Conservation (phyloP, 768 basidiomycete species). For the Lactifluus hygrophoroides region DNA sequence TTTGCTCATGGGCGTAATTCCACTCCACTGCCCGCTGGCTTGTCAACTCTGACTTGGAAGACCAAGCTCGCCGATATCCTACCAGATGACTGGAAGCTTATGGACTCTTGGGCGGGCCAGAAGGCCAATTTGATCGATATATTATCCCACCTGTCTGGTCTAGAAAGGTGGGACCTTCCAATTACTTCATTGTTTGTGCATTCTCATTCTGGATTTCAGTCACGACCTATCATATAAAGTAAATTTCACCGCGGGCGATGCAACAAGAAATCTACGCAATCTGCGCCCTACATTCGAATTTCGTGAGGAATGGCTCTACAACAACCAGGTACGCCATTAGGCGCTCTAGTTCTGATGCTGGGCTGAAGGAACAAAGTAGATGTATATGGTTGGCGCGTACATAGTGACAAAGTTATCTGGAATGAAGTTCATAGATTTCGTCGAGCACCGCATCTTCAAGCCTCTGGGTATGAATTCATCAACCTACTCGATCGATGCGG, state of each 20-base stretch:
- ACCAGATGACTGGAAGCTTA: constrained; percentile 32
- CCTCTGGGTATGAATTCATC: constrained; percentile 36
- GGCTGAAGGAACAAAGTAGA: constrained; percentile 23
- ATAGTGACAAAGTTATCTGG: constrained; percentile 30
- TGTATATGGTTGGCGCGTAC: constrained; percentile 32
- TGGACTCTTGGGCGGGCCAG: constrained; percentile 34
- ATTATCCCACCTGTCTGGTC: constrained; percentile 34
- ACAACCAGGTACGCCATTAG: constrained; percentile 27
- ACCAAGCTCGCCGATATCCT: constrained; percentile 31
- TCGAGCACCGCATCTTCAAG: constrained; percentile 33
- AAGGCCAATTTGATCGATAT: constrained; percentile 32
- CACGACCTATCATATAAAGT: constrained; percentile 5
- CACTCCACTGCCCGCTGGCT: constrained; percentile 28
- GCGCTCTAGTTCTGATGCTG: neutral
- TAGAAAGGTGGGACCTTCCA: constrained; percentile 28
- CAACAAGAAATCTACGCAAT: constrained; percentile 24
- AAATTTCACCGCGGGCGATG: neutral
- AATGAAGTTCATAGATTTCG: constrained; percentile 31
- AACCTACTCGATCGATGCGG: constrained; percentile 31
- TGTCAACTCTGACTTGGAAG: constrained; percentile 30
- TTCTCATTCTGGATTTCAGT: neutral
- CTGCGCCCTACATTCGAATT: constrained; percentile 31
- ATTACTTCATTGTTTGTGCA: neutral
- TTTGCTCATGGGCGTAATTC: constrained; percentile 29
- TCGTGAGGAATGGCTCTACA: constrained; percentile 34